Base-by-base conservation (phyloP, 495 filamentous ascomycete genomes). In the Lasiosphaeris hirsuta region DNA sequence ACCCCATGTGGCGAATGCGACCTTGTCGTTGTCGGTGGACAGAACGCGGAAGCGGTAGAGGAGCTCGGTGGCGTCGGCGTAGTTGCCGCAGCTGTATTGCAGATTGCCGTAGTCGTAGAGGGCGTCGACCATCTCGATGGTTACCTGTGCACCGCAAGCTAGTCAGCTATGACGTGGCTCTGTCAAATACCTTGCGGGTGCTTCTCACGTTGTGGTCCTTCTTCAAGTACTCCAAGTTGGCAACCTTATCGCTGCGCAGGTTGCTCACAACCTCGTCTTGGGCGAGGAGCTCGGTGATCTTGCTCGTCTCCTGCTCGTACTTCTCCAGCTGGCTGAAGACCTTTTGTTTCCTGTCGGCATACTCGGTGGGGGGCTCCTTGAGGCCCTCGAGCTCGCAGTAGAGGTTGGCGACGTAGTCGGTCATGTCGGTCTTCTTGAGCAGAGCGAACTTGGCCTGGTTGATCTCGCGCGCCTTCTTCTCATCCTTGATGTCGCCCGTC, bases 11-110 rank as follows among this genome's bases (percentile, higher is more conserved):
- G 94, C 94, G 42, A 88, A 89, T 53, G 89, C 81, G 46, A 96
- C 92, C 78, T 95, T 96, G 80, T 97, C 94, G 76, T 93, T 95
- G 74, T 98, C 93, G 63, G 92, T 97, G 51, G 91, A 96, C 58
- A 98, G 86, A 48, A 98, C 88, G 71, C 95, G 89, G 83, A 96
- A 98, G 67, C 92, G 90, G 75, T 96, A 96, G 35, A 98, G 84
- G 40, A 94, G 75, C 64, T 96, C 92, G 37, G 90, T 84, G 15
- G 95, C 95, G 64, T 86, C 86, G 43, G 70, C 83, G 71, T 98
- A 98, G 74, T 88, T 91, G 58, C 93, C 95, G 70, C 91, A 96
- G 78, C 86, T 92, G 78, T 96, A 98, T 74, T 96, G 92, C 72
- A 96, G 95, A 62, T 90, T 88, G 61, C 94, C 95, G 67, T 87